Conservation (phyloP, 2,329 filamentous ascomycete species). For the Elsinoe arachidis region DNA sequence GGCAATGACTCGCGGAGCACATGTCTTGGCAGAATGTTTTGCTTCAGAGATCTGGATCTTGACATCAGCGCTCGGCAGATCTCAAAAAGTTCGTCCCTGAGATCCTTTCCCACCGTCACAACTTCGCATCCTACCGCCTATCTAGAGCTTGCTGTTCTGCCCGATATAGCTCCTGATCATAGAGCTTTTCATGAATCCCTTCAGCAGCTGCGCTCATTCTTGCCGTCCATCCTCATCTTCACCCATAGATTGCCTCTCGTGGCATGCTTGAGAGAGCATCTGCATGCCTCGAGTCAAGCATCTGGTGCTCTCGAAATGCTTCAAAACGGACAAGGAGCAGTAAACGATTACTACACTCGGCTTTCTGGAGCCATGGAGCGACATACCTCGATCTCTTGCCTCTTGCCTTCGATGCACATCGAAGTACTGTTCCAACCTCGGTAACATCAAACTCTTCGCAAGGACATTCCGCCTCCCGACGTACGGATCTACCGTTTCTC, state of each 20-base stretch:
- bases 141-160: not conserved
- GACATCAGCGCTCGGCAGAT: slow-evolving; percentile 7
- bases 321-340: slow-evolving; percentile 30
- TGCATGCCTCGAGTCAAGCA: slow-evolving; percentile 50
- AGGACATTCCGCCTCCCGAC: slow-evolving; percentile 3
- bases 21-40: slow-evolving; percentile 1
- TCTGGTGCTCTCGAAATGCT: slow-evolving; percentile 41
- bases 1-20: not conserved
- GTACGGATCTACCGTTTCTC: slow-evolving; percentile 25
- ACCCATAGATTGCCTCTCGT: slow-evolving; percentile 19
- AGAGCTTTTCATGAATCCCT: not conserved
- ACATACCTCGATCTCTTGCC: slow-evolving; percentile 35
- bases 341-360: slow-evolving; percentile 44
- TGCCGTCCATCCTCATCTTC: not conserved
- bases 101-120: not conserved
- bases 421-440: not conserved
- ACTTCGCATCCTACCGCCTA: not conserved
- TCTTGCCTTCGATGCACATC: slow-evolving; percentile 17
- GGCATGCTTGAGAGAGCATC: slow-evolving; percentile 53
- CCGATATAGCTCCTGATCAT: not conserved
- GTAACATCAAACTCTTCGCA: not conserved
- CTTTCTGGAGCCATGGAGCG: slow-evolving; percentile 49
- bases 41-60: not conserved
- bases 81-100: slow-evolving; percentile 8
- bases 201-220: not conserved